A percentile compares a stretch with the other conserved stretches of the same genome.
These are phyloP conservation scores for Mycena belliarum DNA, from an alignment of 768 basidiomycete genomes.

Conservation along the genomic window DNA sequence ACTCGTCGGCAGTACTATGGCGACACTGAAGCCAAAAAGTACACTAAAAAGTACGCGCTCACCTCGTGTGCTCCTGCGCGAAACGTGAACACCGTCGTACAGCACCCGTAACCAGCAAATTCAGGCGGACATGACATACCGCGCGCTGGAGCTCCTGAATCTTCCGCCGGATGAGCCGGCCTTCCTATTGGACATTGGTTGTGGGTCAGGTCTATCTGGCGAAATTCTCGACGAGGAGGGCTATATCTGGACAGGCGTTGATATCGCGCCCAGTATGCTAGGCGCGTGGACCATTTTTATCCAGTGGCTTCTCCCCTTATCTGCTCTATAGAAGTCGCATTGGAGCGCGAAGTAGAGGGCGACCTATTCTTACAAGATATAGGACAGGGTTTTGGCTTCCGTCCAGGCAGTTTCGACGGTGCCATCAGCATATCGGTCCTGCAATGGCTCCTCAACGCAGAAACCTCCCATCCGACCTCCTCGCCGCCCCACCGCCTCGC, in stretches of 20 bases:
- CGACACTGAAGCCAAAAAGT: slow-evolving; percentile 93
- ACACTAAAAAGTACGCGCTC: slow-evolving; percentile 83
- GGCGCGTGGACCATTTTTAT: slow-evolving; percentile 50
- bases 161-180: slow-evolving; percentile 79
- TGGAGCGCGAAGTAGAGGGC: slow-evolving; percentile 94
- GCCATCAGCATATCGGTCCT: slow-evolving; percentile 99
- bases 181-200: slow-evolving; percentile 92
- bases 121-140: slow-evolving; percentile 96
- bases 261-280: slow-evolving; percentile 96
- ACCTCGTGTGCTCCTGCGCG: neutral
- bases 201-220: slow-evolving; percentile 94
- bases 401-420: slow-evolving; percentile 96
- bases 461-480: slow-evolving; percentile 85
- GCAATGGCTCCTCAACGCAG: slow-evolving; percentile 97
- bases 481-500: slow-evolving; percentile 84
- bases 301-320: neutral
- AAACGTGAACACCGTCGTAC: slow-evolving; percentile 17
- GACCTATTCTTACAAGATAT: slow-evolving; percentile 97
- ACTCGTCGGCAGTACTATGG: slow-evolving; percentile 81
- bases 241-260: slow-evolving; percentile 90
- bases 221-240: slow-evolving; percentile 96
- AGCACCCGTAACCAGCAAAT: slow-evolving; percentile 96
- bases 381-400: slow-evolving; percentile 96
- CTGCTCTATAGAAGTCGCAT: slow-evolving; percentile 73
- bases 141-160: slow-evolving; percentile 89